A percentile compares a stretch with the other conserved stretches of the same genome.
Evolutionary conservation across 805 yeast genomes (phyloP).

Genomic region (Metschnikowia dekortorum): DNA sequence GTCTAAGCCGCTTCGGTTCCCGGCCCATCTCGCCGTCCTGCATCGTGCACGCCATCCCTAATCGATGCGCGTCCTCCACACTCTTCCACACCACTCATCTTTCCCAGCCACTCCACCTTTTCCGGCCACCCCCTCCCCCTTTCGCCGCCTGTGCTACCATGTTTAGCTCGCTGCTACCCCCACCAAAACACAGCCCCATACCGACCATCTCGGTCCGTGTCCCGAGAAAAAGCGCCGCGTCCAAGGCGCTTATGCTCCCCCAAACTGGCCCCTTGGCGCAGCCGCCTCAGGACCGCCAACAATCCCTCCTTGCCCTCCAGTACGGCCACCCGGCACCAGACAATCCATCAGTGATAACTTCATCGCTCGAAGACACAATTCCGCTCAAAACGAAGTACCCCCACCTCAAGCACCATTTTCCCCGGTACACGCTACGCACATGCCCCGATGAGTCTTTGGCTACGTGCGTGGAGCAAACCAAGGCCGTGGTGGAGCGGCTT

Average conservation of each 20-base stretch:
- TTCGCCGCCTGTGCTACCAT: constrained; percentile 10
- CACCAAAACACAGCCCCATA: constrained; percentile 25
- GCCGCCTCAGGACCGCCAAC: constrained; percentile 44
- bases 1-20: too few relatives aligned
- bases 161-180: constrained; percentile 36
- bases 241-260: constrained; percentile 5
- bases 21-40: too few relatives aligned
- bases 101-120: too few relatives aligned
- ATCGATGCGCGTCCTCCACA: background rate
- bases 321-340: constrained; percentile 29
- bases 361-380: constrained; percentile 43
- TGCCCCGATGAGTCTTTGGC: constrained; percentile 42
- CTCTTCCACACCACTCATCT: background rate
- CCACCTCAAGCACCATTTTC: constrained; percentile 36
- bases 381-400: constrained; percentile 49
- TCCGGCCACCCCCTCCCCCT: too few relatives aligned
- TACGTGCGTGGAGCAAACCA: constrained; percentile 52
- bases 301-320: constrained; percentile 46
- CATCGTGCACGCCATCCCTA: background rate
- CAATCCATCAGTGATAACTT: constrained; percentile 1
- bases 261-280: constrained; percentile 19
- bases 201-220: constrained; percentile 10
- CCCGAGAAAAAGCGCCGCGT: constrained; percentile 5
- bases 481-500: constrained; percentile 48
- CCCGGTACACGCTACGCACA: constrained; percentile 34